These are phyloP conservation scores for Trichomonas vaginalis DNA, from an alignment of 208 protist species.

Conservation along the genomic window DNA sequence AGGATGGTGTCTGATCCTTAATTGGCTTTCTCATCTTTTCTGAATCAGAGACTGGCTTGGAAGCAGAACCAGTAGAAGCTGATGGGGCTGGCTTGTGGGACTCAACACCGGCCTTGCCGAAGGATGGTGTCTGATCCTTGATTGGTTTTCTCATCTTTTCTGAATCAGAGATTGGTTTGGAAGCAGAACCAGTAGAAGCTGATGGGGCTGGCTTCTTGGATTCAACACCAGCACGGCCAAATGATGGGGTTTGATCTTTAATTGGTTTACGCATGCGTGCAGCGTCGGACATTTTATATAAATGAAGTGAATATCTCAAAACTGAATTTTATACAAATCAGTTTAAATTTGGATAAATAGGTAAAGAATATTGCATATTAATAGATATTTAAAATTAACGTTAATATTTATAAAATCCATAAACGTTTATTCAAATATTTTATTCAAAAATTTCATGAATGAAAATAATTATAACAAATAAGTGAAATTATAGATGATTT, in stretches of 20 bases:
- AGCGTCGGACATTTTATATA: neutral
- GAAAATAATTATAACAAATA: too few species aligned
- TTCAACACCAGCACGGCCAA: neutral
- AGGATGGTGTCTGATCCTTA: conserved; percentile 1
- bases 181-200: neutral
- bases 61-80: neutral
- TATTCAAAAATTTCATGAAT: too few species aligned
- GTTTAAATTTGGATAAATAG: too few species aligned
- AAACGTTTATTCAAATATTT: too few species aligned
- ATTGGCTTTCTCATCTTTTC: conserved; percentile 3
- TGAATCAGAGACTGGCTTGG: neutral
- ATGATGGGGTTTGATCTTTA: neutral
- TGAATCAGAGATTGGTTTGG: neutral
- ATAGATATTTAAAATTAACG: too few species aligned
- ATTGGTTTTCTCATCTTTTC: neutral
- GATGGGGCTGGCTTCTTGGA: neutral
- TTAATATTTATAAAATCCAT: too few species aligned
- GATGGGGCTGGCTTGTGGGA: neutral
- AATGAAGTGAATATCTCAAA: neutral
- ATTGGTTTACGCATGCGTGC: neutral
- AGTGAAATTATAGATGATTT: too few species aligned
- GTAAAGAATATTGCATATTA: too few species aligned
- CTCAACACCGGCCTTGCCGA: neutral
- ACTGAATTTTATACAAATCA: too few species aligned
- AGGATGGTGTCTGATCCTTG: neutral